Conservation (phyloP, 1,284 basidiomycete genomes). For the Anthracocystis setariae region DNA sequence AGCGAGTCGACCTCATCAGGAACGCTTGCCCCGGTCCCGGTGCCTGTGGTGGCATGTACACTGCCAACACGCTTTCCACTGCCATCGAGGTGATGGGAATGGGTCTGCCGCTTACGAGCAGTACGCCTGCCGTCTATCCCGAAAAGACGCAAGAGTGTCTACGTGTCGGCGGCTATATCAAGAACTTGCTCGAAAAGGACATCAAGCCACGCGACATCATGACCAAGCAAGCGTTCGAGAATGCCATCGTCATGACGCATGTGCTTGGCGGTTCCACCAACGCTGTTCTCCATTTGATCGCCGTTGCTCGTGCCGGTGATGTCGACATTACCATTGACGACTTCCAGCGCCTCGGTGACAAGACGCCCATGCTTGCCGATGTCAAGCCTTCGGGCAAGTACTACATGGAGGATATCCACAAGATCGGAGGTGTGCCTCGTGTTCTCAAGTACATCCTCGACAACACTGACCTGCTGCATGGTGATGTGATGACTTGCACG, state of each 20-base stretch:
- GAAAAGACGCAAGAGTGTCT: constrained; percentile 87
- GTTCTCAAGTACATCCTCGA: constrained; percentile 79
- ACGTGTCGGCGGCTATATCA: constrained; percentile 82
- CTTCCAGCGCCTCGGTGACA: constrained; percentile 75
- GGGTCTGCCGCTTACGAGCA: constrained; percentile 83
- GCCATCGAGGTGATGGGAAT: constrained; percentile 90
- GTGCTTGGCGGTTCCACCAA: constrained; percentile 83
- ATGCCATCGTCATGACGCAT: constrained; percentile 81
- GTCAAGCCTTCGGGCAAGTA: constrained; percentile 76
- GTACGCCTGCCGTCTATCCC: constrained; percentile 82
- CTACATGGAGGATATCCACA: constrained; percentile 88
- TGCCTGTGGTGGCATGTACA: constrained; percentile 96
- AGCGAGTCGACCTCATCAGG: constrained; percentile 81
- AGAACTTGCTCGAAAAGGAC: constrained; percentile 82
- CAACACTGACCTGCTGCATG: constrained; percentile 78
- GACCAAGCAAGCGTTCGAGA: constrained; percentile 93
- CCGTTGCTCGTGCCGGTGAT: constrained; percentile 87
- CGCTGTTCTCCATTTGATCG: constrained; percentile 88
- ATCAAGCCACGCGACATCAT: constrained; percentile 94
- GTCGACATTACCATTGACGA: constrained; percentile 84
- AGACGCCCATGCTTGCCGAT: constrained; percentile 86
- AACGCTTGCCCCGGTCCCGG: constrained; percentile 93
- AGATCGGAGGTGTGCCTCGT: constrained; percentile 69
- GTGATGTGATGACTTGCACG: constrained; percentile 86
- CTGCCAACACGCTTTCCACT: constrained; percentile 95